These are phyloP conservation scores for Geranomyces michiganensis DNA, from an alignment of 192 early-diverging fungal species.

Conservation along the genomic window DNA sequence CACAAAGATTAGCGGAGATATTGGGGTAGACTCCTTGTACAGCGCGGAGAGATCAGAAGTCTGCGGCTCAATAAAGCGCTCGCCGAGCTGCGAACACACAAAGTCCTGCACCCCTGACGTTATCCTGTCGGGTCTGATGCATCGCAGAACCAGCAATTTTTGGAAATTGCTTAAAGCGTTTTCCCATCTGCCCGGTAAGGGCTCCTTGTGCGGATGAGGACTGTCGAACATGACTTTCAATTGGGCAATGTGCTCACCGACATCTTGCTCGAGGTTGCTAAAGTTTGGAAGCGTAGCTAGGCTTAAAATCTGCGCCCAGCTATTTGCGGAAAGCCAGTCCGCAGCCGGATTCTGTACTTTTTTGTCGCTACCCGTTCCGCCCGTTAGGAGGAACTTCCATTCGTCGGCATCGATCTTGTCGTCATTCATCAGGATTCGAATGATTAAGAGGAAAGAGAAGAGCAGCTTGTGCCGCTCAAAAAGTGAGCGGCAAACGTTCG, in stretches of 20 bases:
- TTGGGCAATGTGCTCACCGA: slow-evolving; percentile 42
- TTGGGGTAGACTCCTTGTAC: slow-evolving; percentile 60
- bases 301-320: slow-evolving; percentile 55
- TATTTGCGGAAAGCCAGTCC: slow-evolving; percentile 54
- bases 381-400: slow-evolving; percentile 62
- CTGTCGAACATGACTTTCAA: slow-evolving; percentile 58
- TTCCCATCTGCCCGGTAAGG: slow-evolving; percentile 54
- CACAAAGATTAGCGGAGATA: slow-evolving; percentile 60
- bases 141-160: slow-evolving; percentile 53
- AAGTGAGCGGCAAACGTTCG: slow-evolving; percentile 63
- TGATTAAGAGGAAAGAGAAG: slow-evolving; percentile 61
- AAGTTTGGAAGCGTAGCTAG: slow-evolving; percentile 51
- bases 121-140: slow-evolving; percentile 56
- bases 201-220: slow-evolving; percentile 51
- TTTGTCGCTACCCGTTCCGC: slow-evolving; percentile 44
- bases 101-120: slow-evolving; percentile 62
- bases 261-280: slow-evolving; percentile 52
- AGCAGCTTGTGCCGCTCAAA: slow-evolving; percentile 71
- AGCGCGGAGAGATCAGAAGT: slow-evolving; percentile 57
- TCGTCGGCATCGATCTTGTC: slow-evolving; percentile 61
- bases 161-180: slow-evolving; percentile 48
- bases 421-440: slow-evolving; percentile 64
- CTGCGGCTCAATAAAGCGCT: slow-evolving; percentile 61
- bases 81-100: slow-evolving; percentile 53
- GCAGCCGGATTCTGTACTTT: slow-evolving; percentile 51